Percentiles rank a stretch among this genome's conserved stretches.
These are phyloP conservation scores for Kwoniella shandongensis DNA, from an alignment of 768 basidiomycete genomes.

Conservation along the genomic window DNA sequence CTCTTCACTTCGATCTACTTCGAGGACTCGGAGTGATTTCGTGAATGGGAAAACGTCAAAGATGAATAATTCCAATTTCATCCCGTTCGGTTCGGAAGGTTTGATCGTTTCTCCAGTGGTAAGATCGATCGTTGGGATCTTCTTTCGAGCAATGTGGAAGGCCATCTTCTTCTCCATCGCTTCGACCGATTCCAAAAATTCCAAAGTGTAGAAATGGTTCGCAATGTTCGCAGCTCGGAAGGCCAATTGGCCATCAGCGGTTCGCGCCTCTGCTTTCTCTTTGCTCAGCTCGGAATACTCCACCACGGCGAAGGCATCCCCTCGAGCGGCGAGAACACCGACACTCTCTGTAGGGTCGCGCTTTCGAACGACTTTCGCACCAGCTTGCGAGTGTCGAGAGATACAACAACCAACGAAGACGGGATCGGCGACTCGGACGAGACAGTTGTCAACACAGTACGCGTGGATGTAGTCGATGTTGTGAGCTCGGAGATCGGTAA, in stretches of 20 bases:
- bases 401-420: conserved; percentile 96
- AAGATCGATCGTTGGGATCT: conserved; percentile 81
- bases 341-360: conserved; percentile 81
- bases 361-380: conserved; percentile 95
- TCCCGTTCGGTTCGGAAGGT: conserved; percentile 89
- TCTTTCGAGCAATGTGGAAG: conserved; percentile 97
- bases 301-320: conserved; percentile 83
- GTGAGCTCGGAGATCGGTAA: conserved; percentile 75
- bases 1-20: conserved; percentile 82
- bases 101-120: conserved; percentile 69
- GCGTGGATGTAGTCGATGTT: conserved; percentile 85
- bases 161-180: conserved; percentile 83
- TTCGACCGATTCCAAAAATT: conserved; percentile 74
- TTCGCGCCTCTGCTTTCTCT: conserved; percentile 73
- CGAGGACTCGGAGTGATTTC: conserved; percentile 66
- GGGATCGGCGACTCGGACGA: conserved; percentile 94
- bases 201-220: conserved; percentile 94
- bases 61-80: conserved; percentile 98
- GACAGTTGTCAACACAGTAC: conserved; percentile 98
- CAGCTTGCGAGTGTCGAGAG: conserved; percentile 80
- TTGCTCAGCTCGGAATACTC: conserved; percentile 95
- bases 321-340: conserved; percentile 84
- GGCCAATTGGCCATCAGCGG: conserved; percentile 72
- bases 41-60: conserved; percentile 98
- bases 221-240: conserved; percentile 97